Conservation (phyloP, 1,284 basidiomycete genomes). For the Ganoderma boninense region DNA sequence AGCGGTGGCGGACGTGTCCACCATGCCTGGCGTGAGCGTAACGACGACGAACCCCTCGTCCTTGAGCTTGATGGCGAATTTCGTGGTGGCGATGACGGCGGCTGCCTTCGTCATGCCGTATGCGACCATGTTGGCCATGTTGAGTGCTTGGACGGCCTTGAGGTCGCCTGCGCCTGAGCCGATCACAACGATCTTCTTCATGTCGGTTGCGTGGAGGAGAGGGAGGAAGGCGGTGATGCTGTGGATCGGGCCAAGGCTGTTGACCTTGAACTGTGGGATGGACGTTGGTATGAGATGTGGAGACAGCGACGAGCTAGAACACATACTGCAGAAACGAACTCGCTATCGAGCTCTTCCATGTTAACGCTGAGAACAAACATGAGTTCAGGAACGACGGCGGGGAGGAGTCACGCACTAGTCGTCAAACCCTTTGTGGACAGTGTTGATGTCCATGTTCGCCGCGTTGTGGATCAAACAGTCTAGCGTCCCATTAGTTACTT, state of each 20-base stretch:
- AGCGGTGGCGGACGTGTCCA: constrained; percentile 37
- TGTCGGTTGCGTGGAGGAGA: constrained; percentile 44
- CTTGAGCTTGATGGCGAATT: constrained; percentile 47
- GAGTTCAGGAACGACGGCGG: not conserved
- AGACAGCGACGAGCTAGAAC: not conserved
- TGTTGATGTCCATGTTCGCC: constrained; percentile 3
- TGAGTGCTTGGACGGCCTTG: constrained; percentile 35
- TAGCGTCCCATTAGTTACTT: constrained; percentile 16
- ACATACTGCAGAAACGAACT: constrained; percentile 4
- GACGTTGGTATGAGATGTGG: not conserved
- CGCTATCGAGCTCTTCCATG: too few species aligned
- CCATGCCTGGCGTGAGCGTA: constrained; percentile 46
- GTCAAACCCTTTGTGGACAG: constrained; percentile 11
- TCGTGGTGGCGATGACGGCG: constrained; percentile 47
- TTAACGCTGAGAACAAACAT: not conserved
- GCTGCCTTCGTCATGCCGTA: constrained; percentile 50
- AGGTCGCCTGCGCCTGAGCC: constrained; percentile 42
- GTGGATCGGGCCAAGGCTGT: constrained; percentile 48
- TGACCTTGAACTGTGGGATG: constrained; percentile 40
- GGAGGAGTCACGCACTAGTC: constrained; percentile 21
- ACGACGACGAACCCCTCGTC: constrained; percentile 49
- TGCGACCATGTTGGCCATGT: constrained; percentile 28
- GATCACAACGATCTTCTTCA: constrained; percentile 49
- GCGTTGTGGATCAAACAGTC: constrained; percentile 27
- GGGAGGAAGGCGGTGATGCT: constrained; percentile 48